phyloP scores from a whole-genome alignment of 1,284 basidiomycete genomes.

The Fomitopsis schrenkii region DNA sequence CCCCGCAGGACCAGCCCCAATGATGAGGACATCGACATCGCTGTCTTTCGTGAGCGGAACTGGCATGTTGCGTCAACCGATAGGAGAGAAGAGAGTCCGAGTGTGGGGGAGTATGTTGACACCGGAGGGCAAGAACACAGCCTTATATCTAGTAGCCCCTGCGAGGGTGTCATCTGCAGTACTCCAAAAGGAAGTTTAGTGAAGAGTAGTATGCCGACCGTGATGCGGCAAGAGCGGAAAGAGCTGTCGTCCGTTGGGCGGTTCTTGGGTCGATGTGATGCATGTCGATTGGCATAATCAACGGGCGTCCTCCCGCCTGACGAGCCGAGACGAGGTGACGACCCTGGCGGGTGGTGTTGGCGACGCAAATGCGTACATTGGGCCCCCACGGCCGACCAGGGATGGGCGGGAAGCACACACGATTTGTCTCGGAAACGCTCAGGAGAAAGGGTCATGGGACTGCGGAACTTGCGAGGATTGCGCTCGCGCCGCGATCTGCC shows the following conservation, averaged over 20 bases:
- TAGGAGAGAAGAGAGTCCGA: not conserved
- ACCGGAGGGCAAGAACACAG: conserved; percentile 31
- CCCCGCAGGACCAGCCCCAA: conserved; percentile 58
- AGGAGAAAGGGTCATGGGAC: not conserved
- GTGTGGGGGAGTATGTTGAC: not conserved
- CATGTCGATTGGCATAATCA: too few relatives aligned
- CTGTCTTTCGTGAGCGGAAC: conserved; percentile 23
- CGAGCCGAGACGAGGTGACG: too few relatives aligned
- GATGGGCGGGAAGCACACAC: not conserved
- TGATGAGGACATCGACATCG: conserved; percentile 51
- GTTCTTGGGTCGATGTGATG: not conserved
- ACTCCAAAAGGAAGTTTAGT: conserved; percentile 47
- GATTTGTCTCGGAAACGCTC: not conserved
- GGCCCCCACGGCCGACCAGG: not conserved
- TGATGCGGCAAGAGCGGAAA: not conserved
- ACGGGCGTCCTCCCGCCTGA: too few relatives aligned
- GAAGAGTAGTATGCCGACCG: too few relatives aligned
- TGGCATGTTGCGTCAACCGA: conserved; percentile 21
- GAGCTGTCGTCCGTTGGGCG: not conserved
- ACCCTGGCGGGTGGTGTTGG: too few relatives aligned
- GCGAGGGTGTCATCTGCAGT: conserved; percentile 13
- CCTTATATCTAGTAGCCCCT: conserved; percentile 41
- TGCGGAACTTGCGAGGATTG: not conserved
- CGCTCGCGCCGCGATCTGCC: not conserved
- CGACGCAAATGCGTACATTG: not conserved